Evolutionary conservation across 768 basidiomycete species (phyloP).

Genomic region (Amanita rubescens): DNA sequence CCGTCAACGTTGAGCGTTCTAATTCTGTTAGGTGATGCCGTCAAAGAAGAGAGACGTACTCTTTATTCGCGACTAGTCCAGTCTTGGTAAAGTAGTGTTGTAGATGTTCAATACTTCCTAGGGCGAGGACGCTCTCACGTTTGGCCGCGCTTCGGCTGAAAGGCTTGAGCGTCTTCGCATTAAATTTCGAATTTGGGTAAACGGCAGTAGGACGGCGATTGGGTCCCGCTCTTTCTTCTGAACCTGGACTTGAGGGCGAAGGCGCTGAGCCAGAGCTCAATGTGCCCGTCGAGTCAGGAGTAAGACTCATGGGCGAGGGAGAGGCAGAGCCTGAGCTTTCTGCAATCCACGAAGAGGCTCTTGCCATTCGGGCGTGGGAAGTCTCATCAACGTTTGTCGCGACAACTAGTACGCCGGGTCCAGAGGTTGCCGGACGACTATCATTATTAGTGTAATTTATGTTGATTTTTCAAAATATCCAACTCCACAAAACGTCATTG

Average conservation of each 20-base stretch:
- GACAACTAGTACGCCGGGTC: too few relatives aligned
- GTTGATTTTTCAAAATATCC: too few relatives aligned
- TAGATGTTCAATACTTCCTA: slow-evolving; percentile 94
- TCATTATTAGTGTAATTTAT: too few relatives aligned
- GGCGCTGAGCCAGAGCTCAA: slow-evolving; percentile 16
- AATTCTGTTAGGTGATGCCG: too few relatives aligned
- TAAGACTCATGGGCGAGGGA: slow-evolving; percentile 46
- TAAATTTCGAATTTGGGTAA: slow-evolving; percentile 66
- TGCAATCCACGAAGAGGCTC: slow-evolving; percentile 31
- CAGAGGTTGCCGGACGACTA: too few relatives aligned
- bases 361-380: not conserved
- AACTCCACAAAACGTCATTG: too few relatives aligned
- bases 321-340: slow-evolving; percentile 28
- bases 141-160: slow-evolving; percentile 90
- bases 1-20: not conserved
- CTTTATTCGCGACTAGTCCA: slow-evolving; percentile 63
- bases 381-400: too few relatives aligned
- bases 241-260: slow-evolving; percentile 4
- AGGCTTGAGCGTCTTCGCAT: slow-evolving; percentile 72
- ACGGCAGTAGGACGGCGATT: slow-evolving; percentile 65
- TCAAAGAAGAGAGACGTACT: slow-evolving; percentile 37
- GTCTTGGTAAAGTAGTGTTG: slow-evolving; percentile 94
- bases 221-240: too few relatives aligned
- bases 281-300: slow-evolving; percentile 53
- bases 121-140: slow-evolving; percentile 86